These are phyloP conservation scores for Eucalyptus marginata DNA, from an alignment of 345 rosid species.

Conservation along the genomic window DNA sequence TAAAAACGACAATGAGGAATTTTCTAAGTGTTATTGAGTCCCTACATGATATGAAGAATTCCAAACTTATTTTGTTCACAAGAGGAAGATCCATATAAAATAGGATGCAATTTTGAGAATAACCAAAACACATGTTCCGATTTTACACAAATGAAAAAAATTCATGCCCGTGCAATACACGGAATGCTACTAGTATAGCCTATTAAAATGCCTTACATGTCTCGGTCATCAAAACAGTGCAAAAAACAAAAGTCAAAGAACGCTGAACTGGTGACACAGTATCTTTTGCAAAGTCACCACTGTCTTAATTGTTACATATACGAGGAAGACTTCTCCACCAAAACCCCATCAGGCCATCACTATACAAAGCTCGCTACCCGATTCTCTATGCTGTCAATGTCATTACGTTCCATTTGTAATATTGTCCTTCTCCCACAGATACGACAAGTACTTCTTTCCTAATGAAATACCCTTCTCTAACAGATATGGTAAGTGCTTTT, in stretches of 20 bases:
- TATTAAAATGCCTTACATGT: background rate
- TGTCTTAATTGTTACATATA: background rate
- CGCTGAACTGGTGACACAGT: background rate
- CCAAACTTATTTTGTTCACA: background rate
- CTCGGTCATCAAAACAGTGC: background rate
- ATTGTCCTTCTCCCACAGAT: background rate
- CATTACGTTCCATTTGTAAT: background rate
- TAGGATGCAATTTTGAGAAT: background rate
- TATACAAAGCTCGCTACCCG: background rate
- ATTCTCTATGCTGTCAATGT: background rate
- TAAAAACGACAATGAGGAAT: background rate
- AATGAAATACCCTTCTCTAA: background rate
- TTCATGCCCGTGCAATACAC: background rate
- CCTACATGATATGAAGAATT: background rate
- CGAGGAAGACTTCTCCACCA: background rate
- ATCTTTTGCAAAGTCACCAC: background rate
- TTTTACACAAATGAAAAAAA: background rate
- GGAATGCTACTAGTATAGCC: background rate
- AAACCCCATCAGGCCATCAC: background rate
- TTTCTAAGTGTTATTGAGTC: background rate
- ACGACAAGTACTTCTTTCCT: background rate
- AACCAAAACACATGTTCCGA: background rate
- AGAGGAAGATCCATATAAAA: background rate
- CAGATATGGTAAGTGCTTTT: background rate
- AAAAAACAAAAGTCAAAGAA: background rate